Base-by-base conservation (phyloP, 2,329 filamentous ascomycete genomes). In the Paecilomyces sp. region DNA sequence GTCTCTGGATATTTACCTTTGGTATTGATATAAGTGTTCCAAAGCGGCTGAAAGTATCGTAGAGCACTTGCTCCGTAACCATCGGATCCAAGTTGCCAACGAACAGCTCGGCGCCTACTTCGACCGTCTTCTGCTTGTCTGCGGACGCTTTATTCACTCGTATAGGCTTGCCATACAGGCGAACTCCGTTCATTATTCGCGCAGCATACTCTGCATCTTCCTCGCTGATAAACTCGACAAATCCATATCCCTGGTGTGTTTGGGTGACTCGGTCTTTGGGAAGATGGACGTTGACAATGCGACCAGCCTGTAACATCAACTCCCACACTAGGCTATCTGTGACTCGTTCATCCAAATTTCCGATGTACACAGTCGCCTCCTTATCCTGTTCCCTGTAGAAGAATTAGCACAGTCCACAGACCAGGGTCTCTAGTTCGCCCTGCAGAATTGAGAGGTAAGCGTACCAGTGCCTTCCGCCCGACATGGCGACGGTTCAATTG, bases 241-340 rank as follows among this genome's bases (percentile, higher is more conserved):
- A 99, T 69, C 94, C 94, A 81, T 97, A 99, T 68, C 94, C 94
- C 78, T 97, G 94, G 76, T 99, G 94, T 60, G 88, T 89, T 72
- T 97, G 92, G 54, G 94, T 97, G 67, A 99, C 94, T 75, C 94
- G 91, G 77, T 99, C 94, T 81, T 97, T 96, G 59, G 94, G 94
- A 72, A 99, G 87, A 79, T 99, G 94, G 64, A 99, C 93, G 77
- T 97, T 97, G 72, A 96, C 91, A 69, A 99, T 95, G 68, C 93
- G 92, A 58, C 94, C 94, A 74, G 92, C 92, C 80, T 99, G 94
- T 59, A 97, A 87, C 92, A 97, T 97, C 70, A 99, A 84, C 81
- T 99, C 94, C 88, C 94, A 97, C 66, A 99, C 87, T 67, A 96
- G 84, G 68, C 89, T 88, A 72, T 96, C 91, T 54, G 88, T 89